Evolutionary conservation across 768 basidiomycete genomes (phyloP).

Genomic region (Tricholoma furcatifolium): DNA sequence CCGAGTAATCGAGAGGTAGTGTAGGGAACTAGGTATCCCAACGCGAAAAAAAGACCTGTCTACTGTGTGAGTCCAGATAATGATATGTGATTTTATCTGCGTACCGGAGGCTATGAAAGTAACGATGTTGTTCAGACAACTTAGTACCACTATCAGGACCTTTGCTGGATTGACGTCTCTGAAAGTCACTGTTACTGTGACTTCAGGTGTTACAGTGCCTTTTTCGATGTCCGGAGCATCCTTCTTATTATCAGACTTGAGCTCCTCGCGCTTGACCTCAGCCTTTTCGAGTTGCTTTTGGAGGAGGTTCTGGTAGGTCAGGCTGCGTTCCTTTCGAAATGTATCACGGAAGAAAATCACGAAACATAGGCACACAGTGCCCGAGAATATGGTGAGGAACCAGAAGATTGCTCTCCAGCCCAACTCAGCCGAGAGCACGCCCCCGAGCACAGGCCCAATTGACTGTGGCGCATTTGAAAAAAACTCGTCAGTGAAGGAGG

Average conservation of each 20-base stretch:
- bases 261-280: not conserved
- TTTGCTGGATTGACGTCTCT: conserved; percentile 75
- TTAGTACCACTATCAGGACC: conserved; percentile 58
- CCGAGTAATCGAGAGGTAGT: conserved; percentile 72
- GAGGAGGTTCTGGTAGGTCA: conserved; percentile 72
- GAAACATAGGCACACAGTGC: conserved; percentile 53
- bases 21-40: conserved; percentile 69
- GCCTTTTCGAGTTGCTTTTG: conserved; percentile 36
- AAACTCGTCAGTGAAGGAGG: not conserved
- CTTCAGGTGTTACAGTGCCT: conserved; percentile 20
- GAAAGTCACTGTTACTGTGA: conserved; percentile 50
- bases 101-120: conserved; percentile 67
- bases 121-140: conserved; percentile 62
- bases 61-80: not conserved
- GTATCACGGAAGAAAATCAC: conserved; percentile 76
- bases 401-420: conserved; percentile 84
- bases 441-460: conserved; percentile 73
- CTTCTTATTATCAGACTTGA: not conserved
- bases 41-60: conserved; percentile 68
- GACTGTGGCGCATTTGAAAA: conserved; percentile 26
- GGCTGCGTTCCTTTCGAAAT: conserved; percentile 78
- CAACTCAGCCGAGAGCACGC: conserved; percentile 61
- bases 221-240: conserved; percentile 21
- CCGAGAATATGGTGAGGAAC: conserved; percentile 69
- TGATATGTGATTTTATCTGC: not conserved